Evolutionary conservation across 495 filamentous ascomycete species (phyloP), one percentile per base, ranked within the genome.

Genomic region (Talaromyces thailandensis): DNA sequence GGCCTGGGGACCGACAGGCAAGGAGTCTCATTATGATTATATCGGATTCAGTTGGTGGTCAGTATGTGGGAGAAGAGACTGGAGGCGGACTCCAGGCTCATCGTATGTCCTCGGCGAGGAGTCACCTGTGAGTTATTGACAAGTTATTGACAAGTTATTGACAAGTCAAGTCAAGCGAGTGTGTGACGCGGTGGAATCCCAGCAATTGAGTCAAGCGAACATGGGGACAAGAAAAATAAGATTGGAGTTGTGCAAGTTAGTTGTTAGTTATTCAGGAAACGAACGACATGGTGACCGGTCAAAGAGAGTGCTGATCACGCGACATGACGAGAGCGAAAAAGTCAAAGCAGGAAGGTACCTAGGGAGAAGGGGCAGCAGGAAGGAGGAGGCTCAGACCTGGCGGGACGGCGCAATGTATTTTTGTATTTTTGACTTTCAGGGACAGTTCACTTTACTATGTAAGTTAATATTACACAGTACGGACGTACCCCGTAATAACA

Each of bases 21-120:
- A 31, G 12, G n/a, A 57, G n/a, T 57, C 55, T 57, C 57, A 60
- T 60, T 29, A 60, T 60, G 35, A 31, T 6, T 32, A 43, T 28
- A 23, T 28, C n/a, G 4, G 35, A 6, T 40, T 14, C 14, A 37
- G 3, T 40, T 14, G 9, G 35, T 40, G 16, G 9, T 43, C 37
- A 48, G n/a, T 8, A 48, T 48, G 9, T 48, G 43, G 9, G 14
- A 6, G 55, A 57, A 1, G 29, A 58, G 26, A 25, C 16, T 56
- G 52, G 12, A 18, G 23, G 8, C 2, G 8, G 43, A 48, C 12
- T 40, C 35, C 35, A 9, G 43, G 35, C 35, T 18, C 43, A 21
- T 48, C 43, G 18, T 48, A 18, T 48, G 43, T 48, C 43, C 43
- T 48, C 40, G 14, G 14, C 37, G 12, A 37, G 35, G 2, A 5